Percentiles rank a stretch among this genome's conserved stretches.
phyloP scores from a whole-genome alignment of 495 filamentous ascomycete species.

The Daldinia loculata region DNA sequence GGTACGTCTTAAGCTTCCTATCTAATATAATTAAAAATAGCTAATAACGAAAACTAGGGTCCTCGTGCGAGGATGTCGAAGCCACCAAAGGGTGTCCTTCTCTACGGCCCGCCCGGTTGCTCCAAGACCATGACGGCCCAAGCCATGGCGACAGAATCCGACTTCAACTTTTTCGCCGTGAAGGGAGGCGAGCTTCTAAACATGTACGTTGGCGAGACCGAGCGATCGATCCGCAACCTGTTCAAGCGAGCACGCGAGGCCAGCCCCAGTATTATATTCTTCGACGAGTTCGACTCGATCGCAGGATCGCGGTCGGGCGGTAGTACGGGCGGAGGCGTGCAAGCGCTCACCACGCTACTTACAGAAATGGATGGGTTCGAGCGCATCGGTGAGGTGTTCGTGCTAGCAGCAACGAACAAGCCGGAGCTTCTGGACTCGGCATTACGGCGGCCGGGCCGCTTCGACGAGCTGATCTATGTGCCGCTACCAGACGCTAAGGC shows the following conservation, averaged over 20 bases:
- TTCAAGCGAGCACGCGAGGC: constrained; percentile 89
- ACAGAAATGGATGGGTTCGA: constrained; percentile 99
- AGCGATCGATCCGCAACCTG: constrained; percentile 85
- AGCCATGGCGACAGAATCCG: constrained; percentile 89
- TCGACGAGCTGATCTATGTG: constrained; percentile 92
- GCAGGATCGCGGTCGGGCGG: constrained; percentile 72
- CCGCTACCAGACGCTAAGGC: constrained; percentile 81
- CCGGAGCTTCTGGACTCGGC: constrained; percentile 89
- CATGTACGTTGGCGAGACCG: constrained; percentile 98
- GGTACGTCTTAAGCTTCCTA: constrained; percentile 20
- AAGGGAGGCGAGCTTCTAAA: constrained; percentile 96
- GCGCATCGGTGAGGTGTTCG: constrained; percentile 79
- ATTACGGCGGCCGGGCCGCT: constrained; percentile 84
- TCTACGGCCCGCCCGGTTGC: constrained; percentile 95
- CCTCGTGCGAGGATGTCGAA: constrained; percentile 38
- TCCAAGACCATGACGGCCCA: constrained; percentile 95
- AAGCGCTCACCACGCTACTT: constrained; percentile 88
- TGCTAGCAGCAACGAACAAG: constrained; percentile 94
- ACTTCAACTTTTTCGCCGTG: constrained; percentile 93
- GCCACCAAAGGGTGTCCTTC: constrained; percentile 82
- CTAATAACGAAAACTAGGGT: constrained; percentile 23
- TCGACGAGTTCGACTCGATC: constrained; percentile 97
- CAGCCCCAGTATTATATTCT: constrained; percentile 94
- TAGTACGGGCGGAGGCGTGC: constrained; percentile 63
- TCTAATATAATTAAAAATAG: background rate